Conservation (phyloP, 768 basidiomycete genomes). For the Suillus clintonianus region DNA sequence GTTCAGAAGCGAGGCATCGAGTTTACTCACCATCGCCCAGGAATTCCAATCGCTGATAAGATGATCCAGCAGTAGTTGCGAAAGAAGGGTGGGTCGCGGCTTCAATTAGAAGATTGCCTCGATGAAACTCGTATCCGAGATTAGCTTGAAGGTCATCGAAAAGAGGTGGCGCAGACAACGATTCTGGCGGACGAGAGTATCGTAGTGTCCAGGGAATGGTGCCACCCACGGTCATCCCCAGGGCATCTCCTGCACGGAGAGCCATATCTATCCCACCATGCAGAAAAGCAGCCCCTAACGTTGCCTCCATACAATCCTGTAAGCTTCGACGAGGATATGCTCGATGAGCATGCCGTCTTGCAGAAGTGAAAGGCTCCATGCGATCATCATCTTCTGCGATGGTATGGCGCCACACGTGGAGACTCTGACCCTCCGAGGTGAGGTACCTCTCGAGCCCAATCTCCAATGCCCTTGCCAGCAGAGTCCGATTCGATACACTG, state of each 20-base stretch:
- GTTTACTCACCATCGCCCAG: conserved; percentile 77
- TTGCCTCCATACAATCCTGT: conserved; percentile 89
- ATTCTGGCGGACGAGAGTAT: conserved; percentile 38
- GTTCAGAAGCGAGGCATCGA: background rate
- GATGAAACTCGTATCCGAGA: conserved; percentile 71
- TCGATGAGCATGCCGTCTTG: conserved; percentile 38
- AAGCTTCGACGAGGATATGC: conserved; percentile 67
- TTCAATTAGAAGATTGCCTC: conserved; percentile 65
- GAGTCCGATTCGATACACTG: conserved; percentile 68
- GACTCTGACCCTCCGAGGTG: conserved; percentile 55
- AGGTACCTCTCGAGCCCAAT: conserved; percentile 64
- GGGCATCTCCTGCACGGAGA: conserved; percentile 58
- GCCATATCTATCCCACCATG: conserved; percentile 74
- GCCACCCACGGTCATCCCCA: conserved; percentile 78
- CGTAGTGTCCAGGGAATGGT: conserved; percentile 66
- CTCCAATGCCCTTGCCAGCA: conserved; percentile 67
- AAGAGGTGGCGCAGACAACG: conserved; percentile 43
- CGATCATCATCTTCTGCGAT: conserved; percentile 39
- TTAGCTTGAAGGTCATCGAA: conserved; percentile 58
- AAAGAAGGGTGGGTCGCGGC: conserved; percentile 89
- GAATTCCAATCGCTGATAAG: conserved; percentile 88
- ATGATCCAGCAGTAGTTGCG: conserved; percentile 48
- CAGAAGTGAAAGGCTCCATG: conserved; percentile 28
- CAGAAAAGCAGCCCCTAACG: conserved; percentile 74
- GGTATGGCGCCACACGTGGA: conserved; percentile 61